phyloP scores from a whole-genome alignment of 2,329 filamentous ascomycete genomes.

The Microdochium trichocladiopsis region DNA sequence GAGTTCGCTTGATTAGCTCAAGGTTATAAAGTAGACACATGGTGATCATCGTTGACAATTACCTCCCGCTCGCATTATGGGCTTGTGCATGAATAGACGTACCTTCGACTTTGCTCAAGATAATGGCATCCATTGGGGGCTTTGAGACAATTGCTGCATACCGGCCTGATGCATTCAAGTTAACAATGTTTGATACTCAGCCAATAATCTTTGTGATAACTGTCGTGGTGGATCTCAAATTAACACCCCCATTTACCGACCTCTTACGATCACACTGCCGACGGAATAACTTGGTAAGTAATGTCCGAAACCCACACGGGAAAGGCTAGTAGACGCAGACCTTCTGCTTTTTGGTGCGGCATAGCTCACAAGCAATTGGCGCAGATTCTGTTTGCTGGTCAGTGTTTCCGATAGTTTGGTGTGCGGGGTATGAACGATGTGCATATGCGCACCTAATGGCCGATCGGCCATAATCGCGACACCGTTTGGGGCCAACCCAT shows the following conservation, averaged over 20 bases:
- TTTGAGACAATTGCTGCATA: neutral
- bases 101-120: neutral
- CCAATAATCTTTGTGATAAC: neutral
- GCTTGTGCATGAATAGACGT: neutral
- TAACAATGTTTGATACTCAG: neutral
- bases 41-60: neutral
- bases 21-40: neutral
- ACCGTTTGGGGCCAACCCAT: neutral
- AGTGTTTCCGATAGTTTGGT: neutral
- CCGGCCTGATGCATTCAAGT: neutral
- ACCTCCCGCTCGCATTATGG: neutral
- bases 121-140: neutral
- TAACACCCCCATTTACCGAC: neutral
- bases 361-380: conserved; percentile 3
- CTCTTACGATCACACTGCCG: conserved; percentile 5
- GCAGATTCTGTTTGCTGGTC: conserved; percentile 1
- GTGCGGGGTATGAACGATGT: neutral
- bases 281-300: neutral
- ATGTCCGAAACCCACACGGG: neutral
- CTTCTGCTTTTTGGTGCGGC: conserved; percentile 3
- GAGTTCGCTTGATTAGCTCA: neutral
- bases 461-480: neutral
- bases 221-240: neutral
- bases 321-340: neutral
- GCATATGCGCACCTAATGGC: neutral